Percentiles rank a stretch among this genome's conserved stretches.
phyloP scores from a whole-genome alignment of 139 green algal species.

The Chlorella sp. region DNA sequence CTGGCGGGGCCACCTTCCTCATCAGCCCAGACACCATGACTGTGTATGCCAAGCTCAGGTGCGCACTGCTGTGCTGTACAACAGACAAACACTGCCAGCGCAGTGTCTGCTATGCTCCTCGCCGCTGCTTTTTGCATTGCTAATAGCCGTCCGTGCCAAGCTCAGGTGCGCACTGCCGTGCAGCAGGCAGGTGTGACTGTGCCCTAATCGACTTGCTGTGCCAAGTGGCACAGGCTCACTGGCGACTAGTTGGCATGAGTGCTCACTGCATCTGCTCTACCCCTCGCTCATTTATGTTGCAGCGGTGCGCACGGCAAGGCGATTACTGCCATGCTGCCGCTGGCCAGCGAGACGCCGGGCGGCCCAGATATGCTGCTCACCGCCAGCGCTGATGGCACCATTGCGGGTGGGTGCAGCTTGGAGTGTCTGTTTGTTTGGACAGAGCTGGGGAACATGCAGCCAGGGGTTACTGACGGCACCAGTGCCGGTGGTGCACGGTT shows the following conservation, averaged over 20 bases:
- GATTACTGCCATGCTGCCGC: slow-evolving; percentile 47
- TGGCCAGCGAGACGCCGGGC: slow-evolving; percentile 36
- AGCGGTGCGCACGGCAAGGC: slow-evolving; percentile 45
- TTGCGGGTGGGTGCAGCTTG: slow-evolving; percentile 29
- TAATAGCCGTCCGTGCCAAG: slow-evolving; percentile 51
- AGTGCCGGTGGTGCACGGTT: no score
- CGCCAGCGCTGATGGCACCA: slow-evolving; percentile 49
- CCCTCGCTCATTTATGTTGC: neutral
- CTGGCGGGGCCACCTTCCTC: slow-evolving; percentile 53
- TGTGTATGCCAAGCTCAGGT: slow-evolving; percentile 56
- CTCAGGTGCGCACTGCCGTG: slow-evolving; percentile 23
- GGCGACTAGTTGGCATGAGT: no score
- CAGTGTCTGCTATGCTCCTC: no score
- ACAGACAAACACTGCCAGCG: no score
- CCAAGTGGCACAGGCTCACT: no score
- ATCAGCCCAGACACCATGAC: slow-evolving; percentile 34
- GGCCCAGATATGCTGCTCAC: slow-evolving; percentile 59
- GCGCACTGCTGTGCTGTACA: neutral
- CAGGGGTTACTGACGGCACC: no score
- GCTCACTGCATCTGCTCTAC: no score
- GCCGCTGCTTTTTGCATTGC: no score
- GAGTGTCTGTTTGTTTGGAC: neutral
- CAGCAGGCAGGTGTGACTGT: no score
- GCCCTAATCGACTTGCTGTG: no score
- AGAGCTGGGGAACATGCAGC: no score